phyloP scores from a whole-genome alignment of 345 rosid species.

The Noccaea caerulescens region DNA sequence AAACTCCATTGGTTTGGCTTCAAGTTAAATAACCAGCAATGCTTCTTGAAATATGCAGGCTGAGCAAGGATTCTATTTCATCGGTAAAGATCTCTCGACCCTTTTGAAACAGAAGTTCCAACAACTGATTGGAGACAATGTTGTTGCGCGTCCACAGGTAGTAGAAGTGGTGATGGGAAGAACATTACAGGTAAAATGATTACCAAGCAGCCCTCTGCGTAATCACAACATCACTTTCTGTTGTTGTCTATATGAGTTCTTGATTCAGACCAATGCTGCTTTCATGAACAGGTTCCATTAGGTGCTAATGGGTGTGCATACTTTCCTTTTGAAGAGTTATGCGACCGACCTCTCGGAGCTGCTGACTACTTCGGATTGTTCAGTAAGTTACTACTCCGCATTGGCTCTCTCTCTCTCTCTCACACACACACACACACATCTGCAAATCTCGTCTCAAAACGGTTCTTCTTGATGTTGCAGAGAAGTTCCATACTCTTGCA shows the following conservation, averaged over 20 bases:
- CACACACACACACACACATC: no score
- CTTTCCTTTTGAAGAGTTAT: conserved; percentile 85
- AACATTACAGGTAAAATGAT: conserved; percentile 58
- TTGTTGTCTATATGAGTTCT: conserved; percentile 18
- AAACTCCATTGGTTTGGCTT: conserved; percentile 26
- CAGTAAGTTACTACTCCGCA: conserved; percentile 62
- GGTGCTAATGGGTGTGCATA: conserved; percentile 94
- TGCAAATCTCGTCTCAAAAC: neutral
- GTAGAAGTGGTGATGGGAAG: conserved; percentile 98
- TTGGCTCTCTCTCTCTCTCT: neutral
- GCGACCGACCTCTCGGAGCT: conserved; percentile 95
- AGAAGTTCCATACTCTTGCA: conserved; percentile 88
- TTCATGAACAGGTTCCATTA: conserved; percentile 61
- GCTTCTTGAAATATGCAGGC: conserved; percentile 57
- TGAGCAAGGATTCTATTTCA: conserved; percentile 87
- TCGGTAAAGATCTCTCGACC: conserved; percentile 64
- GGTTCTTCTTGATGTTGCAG: conserved; percentile 49
- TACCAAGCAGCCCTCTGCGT: conserved; percentile 9
- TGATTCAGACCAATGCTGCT: conserved; percentile 6
- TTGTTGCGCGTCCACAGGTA: conserved; percentile 57
- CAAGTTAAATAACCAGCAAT: conserved; percentile 22
- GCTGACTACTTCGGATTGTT: conserved; percentile 95
- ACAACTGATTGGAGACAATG: conserved; percentile 62
- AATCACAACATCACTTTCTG: neutral
- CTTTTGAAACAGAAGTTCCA: conserved; percentile 69